Evolutionary conservation across 371 early-diverging fungal species (phyloP).

Genomic region (Mucor indicus): DNA sequence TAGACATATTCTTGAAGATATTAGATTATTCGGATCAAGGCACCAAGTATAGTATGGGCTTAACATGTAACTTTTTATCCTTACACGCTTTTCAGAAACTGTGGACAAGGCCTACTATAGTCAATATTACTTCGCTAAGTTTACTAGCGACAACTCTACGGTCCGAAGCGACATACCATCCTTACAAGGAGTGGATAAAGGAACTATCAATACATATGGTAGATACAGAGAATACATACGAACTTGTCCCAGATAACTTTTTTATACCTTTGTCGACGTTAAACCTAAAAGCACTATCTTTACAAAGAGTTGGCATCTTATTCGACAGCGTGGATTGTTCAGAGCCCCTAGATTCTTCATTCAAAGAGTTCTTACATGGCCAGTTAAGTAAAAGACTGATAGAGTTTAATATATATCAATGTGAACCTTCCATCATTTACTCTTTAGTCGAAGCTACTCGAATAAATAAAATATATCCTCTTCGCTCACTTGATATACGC

Average conservation of each 20-base stretch:
- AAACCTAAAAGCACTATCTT: background rate
- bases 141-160: background rate
- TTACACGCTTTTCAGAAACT: no score
- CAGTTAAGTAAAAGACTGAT: slow-evolving; percentile 3
- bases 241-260: background rate
- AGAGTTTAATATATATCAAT: slow-evolving; percentile 3
- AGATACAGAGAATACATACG: background rate
- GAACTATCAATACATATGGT: slow-evolving; percentile 5
- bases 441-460: background rate
- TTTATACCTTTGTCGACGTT: background rate
- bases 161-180: background rate
- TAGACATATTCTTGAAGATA: no score
- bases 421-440: background rate
- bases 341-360: no score
- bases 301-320: background rate
- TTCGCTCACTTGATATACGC: background rate
- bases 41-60: no score
- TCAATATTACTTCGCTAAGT: background rate
- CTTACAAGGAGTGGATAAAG: slow-evolving; percentile 3
- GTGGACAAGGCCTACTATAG: slow-evolving; percentile 6
- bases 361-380: background rate
- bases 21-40: no score
- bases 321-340: background rate
- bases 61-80: no score
- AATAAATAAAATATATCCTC: background rate